phyloP scores from a whole-genome alignment of 2,329 filamentous ascomycete species.

The Talaromyces pinophilus region DNA sequence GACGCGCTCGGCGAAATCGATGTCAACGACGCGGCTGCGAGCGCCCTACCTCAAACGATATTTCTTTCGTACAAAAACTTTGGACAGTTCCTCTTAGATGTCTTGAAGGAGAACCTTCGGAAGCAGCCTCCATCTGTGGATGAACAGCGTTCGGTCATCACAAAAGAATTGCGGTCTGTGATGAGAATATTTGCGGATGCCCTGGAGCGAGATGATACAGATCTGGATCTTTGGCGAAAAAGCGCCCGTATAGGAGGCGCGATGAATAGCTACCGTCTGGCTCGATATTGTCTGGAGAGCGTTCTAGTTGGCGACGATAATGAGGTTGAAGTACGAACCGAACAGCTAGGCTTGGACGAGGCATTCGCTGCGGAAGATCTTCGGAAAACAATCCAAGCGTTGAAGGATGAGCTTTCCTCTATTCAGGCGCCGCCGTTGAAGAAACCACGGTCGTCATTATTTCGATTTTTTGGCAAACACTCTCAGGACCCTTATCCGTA shows the following conservation, averaged over 20 bases:
- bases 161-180: conserved; percentile 45
- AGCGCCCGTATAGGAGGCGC: conserved; percentile 59
- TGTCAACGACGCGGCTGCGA: conserved; percentile 72
- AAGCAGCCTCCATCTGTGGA: conserved; percentile 10
- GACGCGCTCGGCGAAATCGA: conserved; percentile 53
- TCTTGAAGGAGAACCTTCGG: conserved; percentile 57
- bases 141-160: conserved; percentile 30
- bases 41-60: conserved; percentile 81
- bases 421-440: conserved; percentile 52
- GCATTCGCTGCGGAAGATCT: conserved; percentile 56
- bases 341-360: conserved; percentile 61
- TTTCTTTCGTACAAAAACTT: conserved; percentile 96
- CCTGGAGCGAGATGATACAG: conserved; percentile 64
- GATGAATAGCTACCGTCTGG: conserved; percentile 59
- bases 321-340: conserved; percentile 54
- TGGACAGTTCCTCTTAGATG: conserved; percentile 86
- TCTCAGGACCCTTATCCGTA: conserved; percentile 55
- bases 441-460: conserved; percentile 54
- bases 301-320: conserved; percentile 64
- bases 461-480: conserved; percentile 54
- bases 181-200: conserved; percentile 61
- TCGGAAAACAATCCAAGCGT: conserved; percentile 48
- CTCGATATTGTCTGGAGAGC: conserved; percentile 64
- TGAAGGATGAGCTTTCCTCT: conserved; percentile 59
- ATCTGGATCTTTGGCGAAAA: conserved; percentile 65